phyloP scores from a whole-genome alignment of 805 yeast genomes.

The Barnettozyma sucrosica region DNA sequence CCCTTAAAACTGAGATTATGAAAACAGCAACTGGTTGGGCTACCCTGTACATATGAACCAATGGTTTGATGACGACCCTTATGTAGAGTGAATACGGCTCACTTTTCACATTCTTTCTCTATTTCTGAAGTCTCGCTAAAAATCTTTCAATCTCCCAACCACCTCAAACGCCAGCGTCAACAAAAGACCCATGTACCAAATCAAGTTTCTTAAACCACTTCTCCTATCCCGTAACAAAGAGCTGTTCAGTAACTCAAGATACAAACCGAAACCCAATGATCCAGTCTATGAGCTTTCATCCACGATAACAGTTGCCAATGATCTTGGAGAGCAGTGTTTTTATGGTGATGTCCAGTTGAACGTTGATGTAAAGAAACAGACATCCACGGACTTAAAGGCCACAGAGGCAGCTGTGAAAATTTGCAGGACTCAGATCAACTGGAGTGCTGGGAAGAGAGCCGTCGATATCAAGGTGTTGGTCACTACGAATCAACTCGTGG shows the following conservation, averaged over 20 bases:
- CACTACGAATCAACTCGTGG: background rate
- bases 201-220: conserved; percentile 31
- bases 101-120: background rate
- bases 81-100: background rate
- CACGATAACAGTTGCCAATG: conserved; percentile 30
- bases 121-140: background rate
- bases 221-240: conserved; percentile 10
- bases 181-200: conserved; percentile 26
- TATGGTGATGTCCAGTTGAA: conserved; percentile 25
- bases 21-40: background rate
- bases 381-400: background rate
- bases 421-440: conserved; percentile 1
- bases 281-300: conserved; percentile 16
- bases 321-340: conserved; percentile 36
- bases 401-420: background rate
- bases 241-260: background rate
- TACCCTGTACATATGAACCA: background rate
- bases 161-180: too few relatives aligned
- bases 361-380: conserved; percentile 8
- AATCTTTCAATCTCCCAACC: background rate
- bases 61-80: background rate
- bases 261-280: conserved; percentile 8
- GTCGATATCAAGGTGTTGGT: conserved; percentile 7
- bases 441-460: conserved; percentile 22
- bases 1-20: background rate